Evolutionary conservation across 2,329 filamentous ascomycete genomes (phyloP), one percentile per base, ranked within the genome.

Genomic region (Scedosporium boydii): DNA sequence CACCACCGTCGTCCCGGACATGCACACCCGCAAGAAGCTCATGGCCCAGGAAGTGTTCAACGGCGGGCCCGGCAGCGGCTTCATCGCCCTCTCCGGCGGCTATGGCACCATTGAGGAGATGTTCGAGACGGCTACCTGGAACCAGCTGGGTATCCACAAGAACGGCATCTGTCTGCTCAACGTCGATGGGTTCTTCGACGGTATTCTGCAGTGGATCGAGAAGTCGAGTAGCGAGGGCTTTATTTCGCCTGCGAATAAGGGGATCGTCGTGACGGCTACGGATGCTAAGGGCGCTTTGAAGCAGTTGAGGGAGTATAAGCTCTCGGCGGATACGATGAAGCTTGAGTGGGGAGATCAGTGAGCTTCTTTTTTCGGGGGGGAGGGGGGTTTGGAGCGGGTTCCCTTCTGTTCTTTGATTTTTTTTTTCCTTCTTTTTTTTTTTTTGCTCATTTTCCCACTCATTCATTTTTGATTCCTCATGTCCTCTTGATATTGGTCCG

Each of bases 31-130:
- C 66, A 99, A 99, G 80, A 86, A 89, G 68, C 82, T 95, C 78
- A 98, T 99, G 95, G 93, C 93, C 6, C 81, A 86, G 69, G 89
- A 93, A 73, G 92, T 98, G 16, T 83, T 96, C 26, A 82, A 85
- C 21, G 91, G 91, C 27, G 93, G 89, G 0, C 86, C 87, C 0
- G 93, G 93, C 1, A 88, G 86, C 63, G 93, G 93, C 12, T 99
- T 99, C 76, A 86, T 99, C 48, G 92, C 92, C 29, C 78, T 99
- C 64, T 86, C 84, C 62, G 93, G 93, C 53, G 95, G 95, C 0
- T 99, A 93, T 74, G 95, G 95, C 21, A 99, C 95, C 2, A 83
- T 98, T 72, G 95, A 99, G 78, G 95, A 99, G 81, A 82, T 99
- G 72, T 92, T 96, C 75, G 91, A 96, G 78, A 86, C 91, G 2